These are phyloP conservation scores for Cenchrus fungigraminus DNA, from an alignment of 176 grass and related monocot species.

Conservation along the genomic window DNA sequence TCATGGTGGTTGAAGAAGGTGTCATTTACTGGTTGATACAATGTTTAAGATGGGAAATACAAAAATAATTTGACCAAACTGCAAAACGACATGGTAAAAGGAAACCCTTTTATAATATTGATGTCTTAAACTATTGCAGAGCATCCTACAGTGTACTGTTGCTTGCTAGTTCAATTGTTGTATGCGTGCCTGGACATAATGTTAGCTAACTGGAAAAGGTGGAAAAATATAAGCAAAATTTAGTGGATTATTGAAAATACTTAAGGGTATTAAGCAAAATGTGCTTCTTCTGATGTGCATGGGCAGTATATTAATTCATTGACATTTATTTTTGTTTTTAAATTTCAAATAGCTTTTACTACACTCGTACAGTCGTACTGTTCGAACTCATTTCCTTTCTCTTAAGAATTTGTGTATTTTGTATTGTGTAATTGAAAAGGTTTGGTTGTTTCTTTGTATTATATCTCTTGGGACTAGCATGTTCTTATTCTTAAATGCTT, in stretches of 20 bases:
- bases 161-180: neutral
- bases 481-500: neutral
- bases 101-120: constrained; percentile 17
- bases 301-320: neutral
- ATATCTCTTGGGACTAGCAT: neutral
- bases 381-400: neutral
- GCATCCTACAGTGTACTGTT: neutral
- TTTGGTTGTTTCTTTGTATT: neutral
- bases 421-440: neutral
- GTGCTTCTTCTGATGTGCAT: neutral
- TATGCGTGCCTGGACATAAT: constrained; percentile 1
- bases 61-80: neutral
- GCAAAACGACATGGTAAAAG: constrained; percentile 10
- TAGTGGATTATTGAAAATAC: neutral
- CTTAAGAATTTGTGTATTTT: neutral
- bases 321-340: neutral
- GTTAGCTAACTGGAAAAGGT: neutral
- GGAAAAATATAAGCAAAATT: neutral
- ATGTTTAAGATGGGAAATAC: neutral
- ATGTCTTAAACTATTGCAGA: neutral
- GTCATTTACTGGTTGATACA: constrained; percentile 24
- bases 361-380: neutral
- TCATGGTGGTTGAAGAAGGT: constrained; percentile 30
- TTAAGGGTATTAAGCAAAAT: neutral
- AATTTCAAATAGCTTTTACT: neutral